phyloP scores from a whole-genome alignment of 345 rosid species.

The Eucalyptus pumila region DNA sequence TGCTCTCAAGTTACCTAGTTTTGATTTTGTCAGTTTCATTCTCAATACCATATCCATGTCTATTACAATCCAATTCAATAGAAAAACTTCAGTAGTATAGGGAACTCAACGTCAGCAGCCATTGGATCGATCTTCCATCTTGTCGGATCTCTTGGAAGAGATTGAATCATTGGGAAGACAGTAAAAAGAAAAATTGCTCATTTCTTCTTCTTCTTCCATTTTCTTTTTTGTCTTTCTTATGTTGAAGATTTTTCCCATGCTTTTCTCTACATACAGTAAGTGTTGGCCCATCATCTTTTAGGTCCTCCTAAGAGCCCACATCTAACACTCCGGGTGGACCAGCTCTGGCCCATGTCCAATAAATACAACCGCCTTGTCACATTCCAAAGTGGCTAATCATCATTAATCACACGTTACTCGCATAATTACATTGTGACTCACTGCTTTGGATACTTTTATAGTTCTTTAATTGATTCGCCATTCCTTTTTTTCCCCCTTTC shows the following conservation, averaged over 20 bases:
- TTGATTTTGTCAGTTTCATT: not conserved
- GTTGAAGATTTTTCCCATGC: not conserved
- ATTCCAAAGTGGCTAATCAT: not conserved
- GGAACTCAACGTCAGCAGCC: not conserved
- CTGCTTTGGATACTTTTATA: not conserved
- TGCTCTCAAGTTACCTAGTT: not conserved
- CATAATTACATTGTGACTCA: not conserved
- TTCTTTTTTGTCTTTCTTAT: not conserved
- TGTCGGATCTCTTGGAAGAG: not conserved
- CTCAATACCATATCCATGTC: not conserved
- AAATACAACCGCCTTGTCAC: not conserved
- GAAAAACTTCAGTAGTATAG: not conserved
- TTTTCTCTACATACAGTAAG: not conserved
- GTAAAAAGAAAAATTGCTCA: not conserved
- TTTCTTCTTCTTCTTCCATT: not conserved
- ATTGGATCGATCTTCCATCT: not conserved
- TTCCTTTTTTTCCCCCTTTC: not conserved
- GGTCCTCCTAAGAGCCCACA: not conserved
- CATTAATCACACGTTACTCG: not conserved
- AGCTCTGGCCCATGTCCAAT: not conserved
- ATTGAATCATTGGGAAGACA: not conserved
- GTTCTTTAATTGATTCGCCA: not conserved
- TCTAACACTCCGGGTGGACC: not conserved
- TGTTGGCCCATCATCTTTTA: not conserved
- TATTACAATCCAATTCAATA: not conserved